Evolutionary conservation across 805 yeast species (phyloP).

Genomic region (Sungouiozyma intestinalis): DNA sequence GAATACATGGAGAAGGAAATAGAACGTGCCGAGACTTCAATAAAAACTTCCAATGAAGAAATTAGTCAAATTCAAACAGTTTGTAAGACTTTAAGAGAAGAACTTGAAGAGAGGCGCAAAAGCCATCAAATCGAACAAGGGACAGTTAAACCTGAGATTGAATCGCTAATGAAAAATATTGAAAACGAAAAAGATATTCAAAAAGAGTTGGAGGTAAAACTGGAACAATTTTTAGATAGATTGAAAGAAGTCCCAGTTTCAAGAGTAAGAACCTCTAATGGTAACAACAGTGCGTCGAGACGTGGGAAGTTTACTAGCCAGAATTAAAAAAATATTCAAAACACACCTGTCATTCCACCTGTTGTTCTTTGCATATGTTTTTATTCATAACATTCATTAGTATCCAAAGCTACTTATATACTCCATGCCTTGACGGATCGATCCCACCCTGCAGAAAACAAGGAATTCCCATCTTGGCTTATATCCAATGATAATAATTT

Average conservation of each 20-base stretch:
- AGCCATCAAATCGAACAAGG: conserved; percentile 4
- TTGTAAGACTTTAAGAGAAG: conserved; percentile 7
- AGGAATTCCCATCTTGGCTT: conserved; percentile 29
- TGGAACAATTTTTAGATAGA: conserved; percentile 11
- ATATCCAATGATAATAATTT: conserved; percentile 66
- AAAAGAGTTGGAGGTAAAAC: conserved; percentile 9
- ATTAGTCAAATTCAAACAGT: conserved; percentile 15
- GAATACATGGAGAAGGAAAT: conserved; percentile 55
- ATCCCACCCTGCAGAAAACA: conserved; percentile 78
- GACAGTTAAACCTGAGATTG: conserved; percentile 8
- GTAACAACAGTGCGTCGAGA: conserved; percentile 3
- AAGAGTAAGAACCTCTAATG: conserved; percentile 15
- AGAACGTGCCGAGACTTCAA: conserved; percentile 40
- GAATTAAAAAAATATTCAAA: neutral
- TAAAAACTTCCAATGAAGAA: conserved; percentile 33
- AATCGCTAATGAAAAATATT: conserved; percentile 7
- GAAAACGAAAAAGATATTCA: conserved; percentile 8
- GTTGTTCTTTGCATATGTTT: neutral
- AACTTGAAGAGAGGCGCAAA: conserved; percentile 8
- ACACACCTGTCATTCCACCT: neutral
- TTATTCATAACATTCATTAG: neutral
- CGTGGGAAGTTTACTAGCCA: conserved; percentile 3
- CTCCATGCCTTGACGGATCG: conserved; percentile 61
- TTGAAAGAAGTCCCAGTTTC: conserved; percentile 18
- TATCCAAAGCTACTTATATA: neutral